Percentiles rank a stretch among this genome's conserved stretches.
These are phyloP conservation scores for Periconia digitata DNA, from an alignment of 2,329 filamentous ascomycete species.

Conservation along the genomic window DNA sequence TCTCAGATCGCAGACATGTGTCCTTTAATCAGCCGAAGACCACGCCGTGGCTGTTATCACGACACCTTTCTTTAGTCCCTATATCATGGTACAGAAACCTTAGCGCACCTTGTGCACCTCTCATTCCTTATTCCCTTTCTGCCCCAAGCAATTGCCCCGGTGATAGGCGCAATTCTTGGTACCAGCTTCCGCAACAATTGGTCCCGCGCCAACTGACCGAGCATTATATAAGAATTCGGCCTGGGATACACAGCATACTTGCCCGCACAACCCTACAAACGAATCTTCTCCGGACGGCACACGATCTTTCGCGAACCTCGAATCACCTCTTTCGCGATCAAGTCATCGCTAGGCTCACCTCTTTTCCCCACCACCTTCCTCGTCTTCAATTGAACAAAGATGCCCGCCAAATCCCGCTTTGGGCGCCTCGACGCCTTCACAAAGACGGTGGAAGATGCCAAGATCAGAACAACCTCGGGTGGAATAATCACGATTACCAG, in stretches of 20 bases:
- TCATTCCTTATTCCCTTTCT: slow-evolving; percentile 9
- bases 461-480: slow-evolving; percentile 91
- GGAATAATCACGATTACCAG: slow-evolving; percentile 93
- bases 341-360: background rate
- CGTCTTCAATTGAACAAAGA: slow-evolving; percentile 43
- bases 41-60: slow-evolving; percentile 13
- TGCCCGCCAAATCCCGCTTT: slow-evolving; percentile 92
- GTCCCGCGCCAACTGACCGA: background rate
- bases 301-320: background rate
- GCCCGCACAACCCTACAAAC: background rate
- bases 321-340: background rate
- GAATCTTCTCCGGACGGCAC: background rate
- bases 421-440: slow-evolving; percentile 97
- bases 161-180: slow-evolving; percentile 14
- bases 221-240: background rate
- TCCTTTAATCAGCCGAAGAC: slow-evolving; percentile 35
- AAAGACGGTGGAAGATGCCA: slow-evolving; percentile 97
- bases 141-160: slow-evolving; percentile 2
- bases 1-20: slow-evolving; percentile 29
- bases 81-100: slow-evolving; percentile 13
- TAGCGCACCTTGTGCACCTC: slow-evolving; percentile 14
- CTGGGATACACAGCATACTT: background rate
- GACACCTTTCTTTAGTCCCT: slow-evolving; percentile 8
- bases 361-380: background rate
- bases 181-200: background rate